Evolutionary conservation across 495 filamentous ascomycete genomes (phyloP).

Genomic region (Aspergillus sclerotiicarbonarius): DNA sequence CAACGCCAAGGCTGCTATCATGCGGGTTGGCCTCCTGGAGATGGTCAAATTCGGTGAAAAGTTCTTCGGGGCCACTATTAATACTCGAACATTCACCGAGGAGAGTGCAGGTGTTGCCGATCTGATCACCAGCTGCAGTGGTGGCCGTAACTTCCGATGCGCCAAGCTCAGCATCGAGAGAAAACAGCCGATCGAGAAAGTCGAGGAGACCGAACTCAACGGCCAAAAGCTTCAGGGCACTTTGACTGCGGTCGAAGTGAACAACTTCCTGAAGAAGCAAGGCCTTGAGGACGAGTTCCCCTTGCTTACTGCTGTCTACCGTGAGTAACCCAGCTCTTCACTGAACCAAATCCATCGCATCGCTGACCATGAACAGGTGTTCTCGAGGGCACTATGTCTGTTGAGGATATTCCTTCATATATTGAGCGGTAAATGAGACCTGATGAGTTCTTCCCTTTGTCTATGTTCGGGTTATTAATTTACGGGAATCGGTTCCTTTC

Average conservation of each 20-base stretch:
- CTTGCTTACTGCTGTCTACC: conserved; percentile 81
- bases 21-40: conserved; percentile 91
- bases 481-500: conserved; percentile 20
- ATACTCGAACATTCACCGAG: conserved; percentile 85
- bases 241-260: conserved; percentile 85
- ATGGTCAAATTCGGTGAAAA: conserved; percentile 91
- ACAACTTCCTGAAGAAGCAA: conserved; percentile 76
- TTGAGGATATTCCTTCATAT: conserved; percentile 42
- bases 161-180: conserved; percentile 84
- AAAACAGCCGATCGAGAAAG: conserved; percentile 74
- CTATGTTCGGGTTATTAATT: conserved; percentile 34
- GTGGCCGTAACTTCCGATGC: conserved; percentile 90
- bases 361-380: conserved; percentile 34
- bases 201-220: conserved; percentile 88
- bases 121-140: conserved; percentile 88
- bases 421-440: conserved; percentile 43
- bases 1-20: conserved; percentile 95
- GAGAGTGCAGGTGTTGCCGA: conserved; percentile 96
- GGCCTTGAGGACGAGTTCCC: conserved; percentile 82
- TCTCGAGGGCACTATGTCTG: conserved; percentile 41
- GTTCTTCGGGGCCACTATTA: conserved; percentile 82
- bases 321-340: conserved; percentile 28
- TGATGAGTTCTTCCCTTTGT: conserved; percentile 19
- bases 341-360: background rate
- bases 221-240: conserved; percentile 97